Evolutionary conservation across 108 stramenopile species (phyloP), one percentile per base, ranked within the genome.

Genomic region (Nitzschia sp.): DNA sequence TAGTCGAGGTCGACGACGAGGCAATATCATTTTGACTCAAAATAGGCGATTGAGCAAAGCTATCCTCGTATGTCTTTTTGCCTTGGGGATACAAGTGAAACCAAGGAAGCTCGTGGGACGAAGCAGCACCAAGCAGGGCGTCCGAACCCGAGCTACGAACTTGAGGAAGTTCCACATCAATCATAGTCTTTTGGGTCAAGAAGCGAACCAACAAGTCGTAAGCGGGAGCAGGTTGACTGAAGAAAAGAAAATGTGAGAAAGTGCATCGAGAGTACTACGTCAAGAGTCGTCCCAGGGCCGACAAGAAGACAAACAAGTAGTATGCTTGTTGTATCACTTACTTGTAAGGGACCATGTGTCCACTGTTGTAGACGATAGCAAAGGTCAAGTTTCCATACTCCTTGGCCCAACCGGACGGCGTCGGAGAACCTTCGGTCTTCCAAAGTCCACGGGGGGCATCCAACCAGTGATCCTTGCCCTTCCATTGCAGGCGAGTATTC

Each of bases 341-440:
- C 48, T 91, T 91, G 66, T 79, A 80, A 6, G 89, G 89, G 13
- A 88, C 86, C 47, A 90, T 70, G 47, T 90, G 86, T 11, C 89
- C 86, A 31, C 75, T 76, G 48, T 88, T 87, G 57, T 84, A 84
- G 0, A 91, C 79, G 22, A 84, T 72, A 6, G 87, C 52, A 71
- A 87, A 86, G 19, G 79, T 58, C 28, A 91, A 64, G 23, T 74
- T 77, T 17, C 67, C 72, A 53, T 66, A 73, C 22, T 60, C 62
- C 66, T 91, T 91, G 45, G 75, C 71, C 34, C 83, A 87, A 1
- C 86, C 89, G 45, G 83, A 80, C 23, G 69, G 62, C 27, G 72
- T 46, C n/a, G n/a, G n/a, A n/a, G n/a, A n/a, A 0, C 64, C 78
- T 34, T 81, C 67, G 26, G 72, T 72, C 50, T 73, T 73, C 89